A percentile compares a stretch with the other conserved stretches of the same genome.
phyloP scores from a whole-genome alignment of 2,329 filamentous ascomycete genomes.

The Aureobasidium zeae region DNA sequence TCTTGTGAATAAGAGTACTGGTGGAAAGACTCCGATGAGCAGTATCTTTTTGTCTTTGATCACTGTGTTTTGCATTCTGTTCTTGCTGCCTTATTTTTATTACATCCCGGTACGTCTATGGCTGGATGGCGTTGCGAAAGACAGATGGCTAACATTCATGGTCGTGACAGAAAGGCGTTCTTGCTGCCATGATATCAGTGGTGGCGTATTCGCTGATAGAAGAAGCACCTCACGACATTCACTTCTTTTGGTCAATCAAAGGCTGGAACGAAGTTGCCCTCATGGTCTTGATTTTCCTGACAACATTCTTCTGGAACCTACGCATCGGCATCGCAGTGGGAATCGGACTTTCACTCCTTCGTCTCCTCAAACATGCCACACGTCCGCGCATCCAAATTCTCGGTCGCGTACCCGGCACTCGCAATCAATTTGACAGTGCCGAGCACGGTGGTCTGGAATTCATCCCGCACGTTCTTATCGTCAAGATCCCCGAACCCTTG shows the following conservation, averaged over 20 bases:
- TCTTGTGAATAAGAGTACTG: conserved; percentile 89
- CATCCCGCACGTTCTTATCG: conserved; percentile 83
- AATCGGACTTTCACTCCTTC: conserved; percentile 79
- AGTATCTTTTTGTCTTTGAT: conserved; percentile 78
- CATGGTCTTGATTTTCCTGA: conserved; percentile 81
- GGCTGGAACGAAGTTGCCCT: conserved; percentile 79
- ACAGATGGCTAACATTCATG: background rate
- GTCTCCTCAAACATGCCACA: conserved; percentile 83
- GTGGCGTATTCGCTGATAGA: conserved; percentile 92
- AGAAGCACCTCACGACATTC: conserved; percentile 85
- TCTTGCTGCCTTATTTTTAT: conserved; percentile 83
- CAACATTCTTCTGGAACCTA: conserved; percentile 92
- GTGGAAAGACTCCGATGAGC: conserved; percentile 87
- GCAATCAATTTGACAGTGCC: conserved; percentile 73
- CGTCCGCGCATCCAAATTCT: conserved; percentile 93
- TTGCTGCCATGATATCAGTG: conserved; percentile 89
- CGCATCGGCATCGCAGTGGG: conserved; percentile 89
- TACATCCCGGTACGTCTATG: conserved; percentile 72
- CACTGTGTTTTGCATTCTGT: conserved; percentile 69
- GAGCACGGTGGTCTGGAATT: conserved; percentile 68
- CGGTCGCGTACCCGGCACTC: conserved; percentile 73
- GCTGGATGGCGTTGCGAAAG: background rate
- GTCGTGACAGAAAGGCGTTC: conserved; percentile 68
- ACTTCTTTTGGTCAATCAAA: conserved; percentile 76
- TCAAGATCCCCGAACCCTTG: conserved; percentile 93